Conservation (phyloP, 495 filamentous ascomycete species). For the Friedmanniomyces simplex region DNA sequence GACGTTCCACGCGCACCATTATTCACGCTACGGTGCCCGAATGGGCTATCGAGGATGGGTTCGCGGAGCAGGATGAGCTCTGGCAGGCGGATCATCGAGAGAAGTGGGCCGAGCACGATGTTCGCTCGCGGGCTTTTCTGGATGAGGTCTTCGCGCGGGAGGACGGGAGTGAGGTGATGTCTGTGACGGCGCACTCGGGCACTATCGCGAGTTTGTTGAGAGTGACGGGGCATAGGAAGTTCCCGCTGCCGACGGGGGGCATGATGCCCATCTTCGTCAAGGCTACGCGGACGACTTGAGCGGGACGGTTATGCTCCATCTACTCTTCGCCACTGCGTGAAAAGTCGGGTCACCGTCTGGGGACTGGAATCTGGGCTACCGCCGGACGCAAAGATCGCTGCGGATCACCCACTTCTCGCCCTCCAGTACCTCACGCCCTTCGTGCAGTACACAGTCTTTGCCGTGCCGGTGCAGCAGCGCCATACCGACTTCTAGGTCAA, state of each 20-base stretch:
- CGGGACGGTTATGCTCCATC: background rate
- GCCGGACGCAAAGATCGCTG: conserved; percentile 70
- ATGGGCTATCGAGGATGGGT: conserved; percentile 14
- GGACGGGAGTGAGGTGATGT: conserved; percentile 18
- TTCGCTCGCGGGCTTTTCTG: conserved; percentile 10
- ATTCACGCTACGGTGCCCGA: conserved; percentile 9
- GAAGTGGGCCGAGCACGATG: conserved; percentile 14
- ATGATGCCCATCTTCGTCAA: conserved; percentile 31
- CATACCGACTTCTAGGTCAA: conserved; percentile 70
- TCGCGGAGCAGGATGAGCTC: conserved; percentile 20
- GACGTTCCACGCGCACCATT: background rate
- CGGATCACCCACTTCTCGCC: conserved; percentile 93
- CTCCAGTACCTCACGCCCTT: conserved; percentile 63
- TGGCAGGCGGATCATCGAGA: conserved; percentile 18
- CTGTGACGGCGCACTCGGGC: conserved; percentile 30
- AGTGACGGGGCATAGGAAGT: conserved; percentile 28
- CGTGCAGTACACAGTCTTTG: conserved; percentile 79
- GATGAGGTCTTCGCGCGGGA: conserved; percentile 15
- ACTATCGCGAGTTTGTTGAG: conserved; percentile 26
- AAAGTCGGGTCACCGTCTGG: no score
- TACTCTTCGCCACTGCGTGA: no score
- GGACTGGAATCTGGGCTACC: conserved; percentile 32
- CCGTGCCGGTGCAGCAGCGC: conserved; percentile 83
- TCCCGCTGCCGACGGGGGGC: conserved; percentile 26
- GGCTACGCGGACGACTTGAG: conserved; percentile 24